Percentiles rank a stretch among this genome's conserved stretches.
Conservation (phyloP, 306 rosid genomes). For the Prosopis cineraria region DNA sequence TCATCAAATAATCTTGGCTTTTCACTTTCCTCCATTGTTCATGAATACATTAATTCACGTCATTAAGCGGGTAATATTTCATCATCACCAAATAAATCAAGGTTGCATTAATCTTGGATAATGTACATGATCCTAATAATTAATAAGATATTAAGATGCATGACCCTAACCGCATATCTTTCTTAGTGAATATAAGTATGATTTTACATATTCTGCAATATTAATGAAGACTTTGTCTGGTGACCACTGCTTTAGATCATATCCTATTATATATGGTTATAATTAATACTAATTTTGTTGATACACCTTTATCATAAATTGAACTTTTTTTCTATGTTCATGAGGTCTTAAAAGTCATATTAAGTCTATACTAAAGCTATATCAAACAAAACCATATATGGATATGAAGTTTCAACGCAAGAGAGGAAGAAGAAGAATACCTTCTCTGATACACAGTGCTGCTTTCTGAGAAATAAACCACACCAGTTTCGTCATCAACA, state of each 20-base stretch:
- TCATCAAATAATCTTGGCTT: no score
- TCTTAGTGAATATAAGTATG: neutral
- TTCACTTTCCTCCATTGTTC: no score
- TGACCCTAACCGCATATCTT: no score
- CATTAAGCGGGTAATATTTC: no score
- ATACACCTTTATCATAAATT: no score
- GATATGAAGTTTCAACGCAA: neutral
- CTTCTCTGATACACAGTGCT: constrained; percentile 52
- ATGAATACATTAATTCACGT: no score
- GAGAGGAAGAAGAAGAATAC: constrained; percentile 13
- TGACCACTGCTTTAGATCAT: neutral
- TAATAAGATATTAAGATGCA: neutral
- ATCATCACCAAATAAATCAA: neutral
- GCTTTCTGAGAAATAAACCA: constrained; percentile 56
- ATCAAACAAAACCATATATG: neutral
- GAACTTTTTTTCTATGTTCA: no score
- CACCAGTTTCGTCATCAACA: constrained; percentile 45
- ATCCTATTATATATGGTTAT: neutral
- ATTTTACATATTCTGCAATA: no score
- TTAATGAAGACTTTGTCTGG: neutral
- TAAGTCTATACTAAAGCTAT: neutral
- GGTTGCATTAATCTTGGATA: neutral
- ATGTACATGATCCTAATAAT: neutral
- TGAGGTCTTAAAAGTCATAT: neutral
- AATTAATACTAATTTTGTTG: no score